Base-by-base conservation (phyloP, 225 moss, liverwort and hornwort genomes). In the Thuidium tamariscinum region DNA sequence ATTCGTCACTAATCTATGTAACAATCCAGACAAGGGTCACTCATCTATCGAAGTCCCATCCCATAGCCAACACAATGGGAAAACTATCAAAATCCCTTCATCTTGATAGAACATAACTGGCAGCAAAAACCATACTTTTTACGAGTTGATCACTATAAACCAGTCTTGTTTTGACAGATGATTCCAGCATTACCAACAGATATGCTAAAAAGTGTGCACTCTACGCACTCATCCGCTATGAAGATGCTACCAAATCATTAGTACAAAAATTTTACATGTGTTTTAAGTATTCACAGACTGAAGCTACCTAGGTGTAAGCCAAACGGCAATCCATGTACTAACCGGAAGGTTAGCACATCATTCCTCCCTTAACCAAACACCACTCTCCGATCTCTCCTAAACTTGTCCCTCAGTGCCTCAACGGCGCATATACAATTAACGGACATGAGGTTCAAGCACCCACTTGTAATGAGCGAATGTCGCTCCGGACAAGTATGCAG, bases 401-500 rank as follows among this genome's bases (percentile, higher is more conserved):
- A 88, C 84, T 93, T 90, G 55, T 95, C 97, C 63, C 95, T 89
- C 54, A 91, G 87, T n/a, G 96, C 94, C 84, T 94, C 95, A 64
- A 93, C 77, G 20, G 89, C 94, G 83, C 97, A 97, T n/a, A 90
- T 82, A 90, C 96, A 97, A 87, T 97, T 95, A 49, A 97, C 97
- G 6, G 96, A 88, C 57, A 91, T 91, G 87, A 98, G 96, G 87
- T 98, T 96, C 83, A 93, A 92, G 88, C 97, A 98, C 62, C 96
- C 97, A 90, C 95, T 96, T 65, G 93, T 94, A 51, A 95, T 91
- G 70, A 98, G 91, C 32, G 95, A 92, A 79, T 93, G 92, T 85
- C 92, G 95, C 89, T 95, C 97, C 37, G 93, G 93, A 83, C 97
- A 98, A 1, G 97, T 98, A 67, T 98, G 97, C 61, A 98, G 91